Conservation (phyloP, 352 stramenopile genomes). For the Phytopythium mirpurense region DNA sequence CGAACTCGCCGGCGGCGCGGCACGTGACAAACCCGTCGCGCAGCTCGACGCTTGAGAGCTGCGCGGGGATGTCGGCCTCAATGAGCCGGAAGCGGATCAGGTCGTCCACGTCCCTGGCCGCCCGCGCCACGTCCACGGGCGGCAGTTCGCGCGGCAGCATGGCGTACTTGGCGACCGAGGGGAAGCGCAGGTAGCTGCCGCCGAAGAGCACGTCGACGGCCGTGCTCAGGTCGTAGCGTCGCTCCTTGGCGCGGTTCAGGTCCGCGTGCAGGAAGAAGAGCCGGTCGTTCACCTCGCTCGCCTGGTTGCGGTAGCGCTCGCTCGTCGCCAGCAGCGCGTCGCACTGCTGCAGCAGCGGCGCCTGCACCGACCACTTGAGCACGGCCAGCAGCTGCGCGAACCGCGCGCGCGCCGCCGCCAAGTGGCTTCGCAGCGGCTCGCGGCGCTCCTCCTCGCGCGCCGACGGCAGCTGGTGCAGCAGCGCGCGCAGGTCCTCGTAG, state of each 20-base stretch:
- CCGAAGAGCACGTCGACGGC: constrained; percentile 78
- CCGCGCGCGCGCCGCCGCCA: constrained; percentile 54
- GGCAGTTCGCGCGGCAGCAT: constrained; percentile 68
- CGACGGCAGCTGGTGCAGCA: constrained; percentile 62
- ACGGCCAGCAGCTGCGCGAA: constrained; percentile 77
- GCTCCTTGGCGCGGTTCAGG: constrained; percentile 74
- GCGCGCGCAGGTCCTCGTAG: constrained; percentile 75
- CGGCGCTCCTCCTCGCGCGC: constrained; percentile 73
- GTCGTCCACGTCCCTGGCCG: constrained; percentile 62
- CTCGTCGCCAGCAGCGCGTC: constrained; percentile 52
- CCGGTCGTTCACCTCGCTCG: constrained; percentile 80
- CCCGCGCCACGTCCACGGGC: constrained; percentile 46
- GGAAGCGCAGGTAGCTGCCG: constrained; percentile 69
- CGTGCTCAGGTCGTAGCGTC: constrained; percentile 75
- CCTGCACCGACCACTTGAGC: constrained; percentile 85
- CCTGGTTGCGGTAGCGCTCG: constrained; percentile 61
- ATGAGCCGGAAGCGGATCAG: constrained; percentile 82
- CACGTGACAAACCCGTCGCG: constrained; percentile 77
- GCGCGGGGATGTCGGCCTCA: constrained; percentile 68
- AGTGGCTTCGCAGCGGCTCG: constrained; percentile 56
- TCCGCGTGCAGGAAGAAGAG: constrained; percentile 85
- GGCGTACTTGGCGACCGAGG: constrained; percentile 65
- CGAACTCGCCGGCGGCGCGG: constrained; percentile 71
- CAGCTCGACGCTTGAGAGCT: constrained; percentile 76
- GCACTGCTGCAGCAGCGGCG: constrained; percentile 70